Conservation (phyloP, 345 rosid genomes). For the Populus tremula region DNA sequence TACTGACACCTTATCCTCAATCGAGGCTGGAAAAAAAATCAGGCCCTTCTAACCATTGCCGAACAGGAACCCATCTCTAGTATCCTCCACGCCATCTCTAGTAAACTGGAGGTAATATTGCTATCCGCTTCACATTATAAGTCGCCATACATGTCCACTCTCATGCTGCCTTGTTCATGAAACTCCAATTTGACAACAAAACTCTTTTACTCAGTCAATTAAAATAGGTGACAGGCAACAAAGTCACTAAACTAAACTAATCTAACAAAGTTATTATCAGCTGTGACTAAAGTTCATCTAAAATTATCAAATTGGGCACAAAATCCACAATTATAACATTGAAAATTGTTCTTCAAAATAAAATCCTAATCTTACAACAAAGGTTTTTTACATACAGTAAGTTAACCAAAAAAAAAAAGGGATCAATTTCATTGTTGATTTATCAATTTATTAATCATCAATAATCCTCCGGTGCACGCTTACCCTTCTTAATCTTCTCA, state of each 20-base stretch:
- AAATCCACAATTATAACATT: conserved; percentile 8
- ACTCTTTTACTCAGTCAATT: not conserved
- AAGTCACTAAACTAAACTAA: not conserved
- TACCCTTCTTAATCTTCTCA: conserved; percentile 67
- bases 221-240: not conserved
- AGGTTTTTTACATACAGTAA: conserved; percentile 7
- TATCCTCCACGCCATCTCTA: not conserved
- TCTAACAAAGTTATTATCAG: not conserved
- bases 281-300: not conserved
- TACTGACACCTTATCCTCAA: too few relatives aligned
- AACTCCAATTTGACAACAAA: not conserved
- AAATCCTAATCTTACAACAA: conserved; percentile 18
- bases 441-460: conserved; percentile 8
- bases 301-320: conserved; percentile 14
- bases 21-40: not conserved
- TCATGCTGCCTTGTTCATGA: not conserved
- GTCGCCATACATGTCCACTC: not conserved
- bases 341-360: not conserved
- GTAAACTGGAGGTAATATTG: not conserved
- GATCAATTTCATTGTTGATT: not conserved
- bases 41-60: not conserved
- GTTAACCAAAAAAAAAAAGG: not conserved
- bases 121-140: not conserved
- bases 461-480: conserved; percentile 38
- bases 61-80: not conserved